Evolutionary conservation across 2,329 filamentous ascomycete species (phyloP).

Genomic region (Cordyceps tenuipes): DNA sequence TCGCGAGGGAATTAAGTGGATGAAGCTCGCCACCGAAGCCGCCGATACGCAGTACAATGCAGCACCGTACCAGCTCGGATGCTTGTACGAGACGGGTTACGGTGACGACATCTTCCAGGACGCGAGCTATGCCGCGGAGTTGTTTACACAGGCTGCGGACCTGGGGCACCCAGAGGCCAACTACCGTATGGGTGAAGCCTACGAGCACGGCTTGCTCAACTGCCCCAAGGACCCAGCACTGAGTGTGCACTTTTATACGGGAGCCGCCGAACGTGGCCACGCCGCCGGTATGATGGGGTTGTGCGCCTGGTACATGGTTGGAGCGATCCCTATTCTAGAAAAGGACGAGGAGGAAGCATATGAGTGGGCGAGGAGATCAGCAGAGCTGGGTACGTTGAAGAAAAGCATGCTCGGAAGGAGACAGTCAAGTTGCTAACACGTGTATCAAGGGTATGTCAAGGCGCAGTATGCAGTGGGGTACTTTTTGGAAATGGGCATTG

Average conservation of each 20-base stretch:
- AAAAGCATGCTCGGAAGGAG: neutral
- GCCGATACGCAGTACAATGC: constrained; percentile 88
- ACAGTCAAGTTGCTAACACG: neutral
- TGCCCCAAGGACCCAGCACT: constrained; percentile 88
- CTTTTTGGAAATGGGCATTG: constrained; percentile 98
- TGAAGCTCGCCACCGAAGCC: constrained; percentile 85
- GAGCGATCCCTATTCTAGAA: constrained; percentile 81
- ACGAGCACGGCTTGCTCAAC: constrained; percentile 80
- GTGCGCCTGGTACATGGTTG: constrained; percentile 97
- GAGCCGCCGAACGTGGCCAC: constrained; percentile 77
- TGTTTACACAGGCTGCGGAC: constrained; percentile 91
- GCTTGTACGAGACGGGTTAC: constrained; percentile 86
- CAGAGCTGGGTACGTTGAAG: constrained; percentile 63
- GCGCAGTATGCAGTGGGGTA: constrained; percentile 96
- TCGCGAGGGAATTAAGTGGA: constrained; percentile 88
- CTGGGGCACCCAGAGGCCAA: constrained; percentile 81
- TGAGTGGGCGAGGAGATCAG: constrained; percentile 86
- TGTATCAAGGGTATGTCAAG: constrained; percentile 48
- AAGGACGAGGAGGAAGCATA: constrained; percentile 96
- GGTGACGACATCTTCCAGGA: constrained; percentile 93
- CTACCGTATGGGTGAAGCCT: constrained; percentile 87
- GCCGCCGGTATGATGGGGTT: constrained; percentile 93
- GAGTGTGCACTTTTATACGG: constrained; percentile 96
- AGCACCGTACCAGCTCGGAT: constrained; percentile 82
- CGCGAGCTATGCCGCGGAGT: constrained; percentile 78